Conservation (phyloP, 1,139 yeast genomes). For the Hansenula lynferdii region DNA sequence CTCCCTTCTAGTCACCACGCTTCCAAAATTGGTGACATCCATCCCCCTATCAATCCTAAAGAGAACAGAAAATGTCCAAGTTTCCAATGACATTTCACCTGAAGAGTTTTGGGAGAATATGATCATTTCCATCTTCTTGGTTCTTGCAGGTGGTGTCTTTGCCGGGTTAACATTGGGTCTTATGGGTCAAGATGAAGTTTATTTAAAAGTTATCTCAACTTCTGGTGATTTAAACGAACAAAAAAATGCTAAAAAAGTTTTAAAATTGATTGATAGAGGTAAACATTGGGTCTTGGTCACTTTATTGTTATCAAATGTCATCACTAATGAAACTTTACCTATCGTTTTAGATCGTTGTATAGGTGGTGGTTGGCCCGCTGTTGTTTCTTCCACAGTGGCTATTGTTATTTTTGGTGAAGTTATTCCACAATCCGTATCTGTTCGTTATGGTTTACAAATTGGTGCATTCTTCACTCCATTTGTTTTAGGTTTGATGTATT, state of each 20-base stretch:
- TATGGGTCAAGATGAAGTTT: conserved; percentile 98
- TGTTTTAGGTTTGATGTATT: conserved; percentile 78
- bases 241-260: conserved; percentile 67
- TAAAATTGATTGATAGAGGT: conserved; percentile 69
- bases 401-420: conserved; percentile 96
- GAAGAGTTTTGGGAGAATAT: conserved; percentile 24
- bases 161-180: conserved; percentile 93
- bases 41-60: not conserved
- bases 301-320: conserved; percentile 76
- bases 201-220: conserved; percentile 57
- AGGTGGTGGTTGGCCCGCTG: conserved; percentile 99
- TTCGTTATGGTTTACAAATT: conserved; percentile 84
- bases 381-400: conserved; percentile 86
- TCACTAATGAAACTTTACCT: conserved; percentile 93
- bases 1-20: not conserved
- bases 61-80: not conserved
- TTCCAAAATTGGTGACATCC: not conserved
- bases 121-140: conserved; percentile 61
- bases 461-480: conserved; percentile 92
- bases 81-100: conserved; percentile 7
- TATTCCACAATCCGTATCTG: conserved; percentile 92
- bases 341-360: conserved; percentile 87
- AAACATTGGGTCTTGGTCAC: conserved; percentile 99
- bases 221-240: conserved; percentile 56
- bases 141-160: conserved; percentile 88